phyloP scores from a whole-genome alignment of 148 eudicot genomes.

The Rhododendron vialii region DNA sequence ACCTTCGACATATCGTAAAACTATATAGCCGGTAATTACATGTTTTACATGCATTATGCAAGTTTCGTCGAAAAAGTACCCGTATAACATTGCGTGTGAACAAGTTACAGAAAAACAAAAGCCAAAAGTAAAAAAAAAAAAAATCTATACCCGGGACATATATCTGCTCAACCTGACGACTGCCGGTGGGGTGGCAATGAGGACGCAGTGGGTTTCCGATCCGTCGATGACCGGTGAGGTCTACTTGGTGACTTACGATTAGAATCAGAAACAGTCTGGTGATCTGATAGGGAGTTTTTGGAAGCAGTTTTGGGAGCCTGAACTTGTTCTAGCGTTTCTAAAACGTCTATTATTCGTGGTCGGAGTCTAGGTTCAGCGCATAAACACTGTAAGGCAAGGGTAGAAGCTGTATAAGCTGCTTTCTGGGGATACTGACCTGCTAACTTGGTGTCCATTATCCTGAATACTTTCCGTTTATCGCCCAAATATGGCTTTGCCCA shows the following conservation, averaged over 20 bases:
- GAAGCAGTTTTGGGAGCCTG: conserved; percentile 39
- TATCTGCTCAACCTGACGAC: conserved; percentile 31
- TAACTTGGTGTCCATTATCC: conserved; percentile 68
- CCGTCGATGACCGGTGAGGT: conserved; percentile 38
- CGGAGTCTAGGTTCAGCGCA: conserved; percentile 49
- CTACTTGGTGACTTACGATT: conserved; percentile 30
- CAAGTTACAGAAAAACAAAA: not conserved
- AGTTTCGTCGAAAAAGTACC: not conserved
- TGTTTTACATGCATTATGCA: not conserved
- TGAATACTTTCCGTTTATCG: conserved; percentile 51
- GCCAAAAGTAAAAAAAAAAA: not conserved
- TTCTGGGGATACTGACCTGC: conserved; percentile 74
- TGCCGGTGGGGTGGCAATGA: conserved; percentile 48
- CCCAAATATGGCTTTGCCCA: conserved; percentile 70
- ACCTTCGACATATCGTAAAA: not conserved
- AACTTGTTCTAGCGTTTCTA: conserved; percentile 66
- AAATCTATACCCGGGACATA: not conserved
- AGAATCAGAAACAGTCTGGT: conserved; percentile 27
- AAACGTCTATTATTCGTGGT: conserved; percentile 65
- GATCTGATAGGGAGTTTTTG: conserved; percentile 24
- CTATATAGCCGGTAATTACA: not conserved
- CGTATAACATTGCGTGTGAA: not conserved
- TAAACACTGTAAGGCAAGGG: conserved; percentile 56
- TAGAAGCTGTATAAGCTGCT: conserved; percentile 55
- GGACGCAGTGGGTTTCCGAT: conserved; percentile 45